A percentile compares a stretch with the other conserved stretches of the same genome.
These are phyloP conservation scores for Heterobasidion occidentale DNA, from an alignment of 1,284 basidiomycete genomes.

Conservation along the genomic window DNA sequence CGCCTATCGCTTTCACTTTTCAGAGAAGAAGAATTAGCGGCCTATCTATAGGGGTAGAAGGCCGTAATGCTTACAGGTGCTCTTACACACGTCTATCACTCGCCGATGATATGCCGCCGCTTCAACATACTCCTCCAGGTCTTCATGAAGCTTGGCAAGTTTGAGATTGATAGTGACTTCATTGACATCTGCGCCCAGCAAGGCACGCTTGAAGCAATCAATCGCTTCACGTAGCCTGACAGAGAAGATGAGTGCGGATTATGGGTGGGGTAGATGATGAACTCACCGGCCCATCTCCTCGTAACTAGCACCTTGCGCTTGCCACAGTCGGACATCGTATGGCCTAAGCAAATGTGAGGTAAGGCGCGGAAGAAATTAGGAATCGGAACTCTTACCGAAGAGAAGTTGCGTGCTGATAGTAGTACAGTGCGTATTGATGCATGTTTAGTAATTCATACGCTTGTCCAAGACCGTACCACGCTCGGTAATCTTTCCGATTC, in stretches of 20 bases:
- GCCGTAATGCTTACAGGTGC: constrained; percentile 27
- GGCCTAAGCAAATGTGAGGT: constrained; percentile 45
- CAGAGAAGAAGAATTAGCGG: constrained; percentile 2
- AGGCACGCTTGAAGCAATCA: constrained; percentile 82
- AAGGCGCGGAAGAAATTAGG: neutral
- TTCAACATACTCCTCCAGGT: constrained; percentile 56
- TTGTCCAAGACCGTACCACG: constrained; percentile 98
- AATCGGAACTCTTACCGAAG: constrained; percentile 49
- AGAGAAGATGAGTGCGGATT: constrained; percentile 3
- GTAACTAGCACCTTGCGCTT: constrained; percentile 90
- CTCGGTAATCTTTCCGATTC: constrained; percentile 93
- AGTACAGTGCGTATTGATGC: constrained; percentile 93
- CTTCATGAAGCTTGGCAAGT: constrained; percentile 69
- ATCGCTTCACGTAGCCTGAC: constrained; percentile 78
- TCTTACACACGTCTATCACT: constrained; percentile 70
- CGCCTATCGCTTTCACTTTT: constrained; percentile 57
- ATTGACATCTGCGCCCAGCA: constrained; percentile 76
- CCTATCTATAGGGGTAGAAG: neutral
- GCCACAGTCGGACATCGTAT: constrained; percentile 96
- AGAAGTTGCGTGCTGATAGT: constrained; percentile 94
- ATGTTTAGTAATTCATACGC: constrained; percentile 96
- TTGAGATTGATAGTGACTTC: constrained; percentile 75
- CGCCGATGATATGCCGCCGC: constrained; percentile 67
- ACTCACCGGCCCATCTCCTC: constrained; percentile 79
- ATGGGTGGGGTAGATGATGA: neutral